Conservation (phyloP, 176 grass and related monocot genomes). For the maize (Zea mays) region DNA sequence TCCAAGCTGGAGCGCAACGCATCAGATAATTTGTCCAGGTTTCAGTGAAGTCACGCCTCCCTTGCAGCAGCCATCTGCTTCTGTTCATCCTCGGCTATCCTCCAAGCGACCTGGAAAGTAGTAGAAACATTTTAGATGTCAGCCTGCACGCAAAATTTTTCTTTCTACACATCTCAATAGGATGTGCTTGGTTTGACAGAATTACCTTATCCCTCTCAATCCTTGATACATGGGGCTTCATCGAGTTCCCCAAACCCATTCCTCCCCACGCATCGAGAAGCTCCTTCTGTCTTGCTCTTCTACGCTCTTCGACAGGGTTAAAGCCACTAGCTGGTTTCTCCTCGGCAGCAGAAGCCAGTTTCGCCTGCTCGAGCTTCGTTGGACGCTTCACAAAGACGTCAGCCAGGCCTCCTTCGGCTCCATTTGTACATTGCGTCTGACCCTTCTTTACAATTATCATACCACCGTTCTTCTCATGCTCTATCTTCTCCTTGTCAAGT, state of each 20-base stretch:
- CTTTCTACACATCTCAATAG: not conserved
- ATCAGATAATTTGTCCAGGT: not conserved
- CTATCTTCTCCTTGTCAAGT: conserved; percentile 64
- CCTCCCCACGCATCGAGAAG: conserved; percentile 79
- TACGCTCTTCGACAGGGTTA: conserved; percentile 43
- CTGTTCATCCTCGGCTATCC: conserved; percentile 63
- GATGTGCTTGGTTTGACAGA: not conserved
- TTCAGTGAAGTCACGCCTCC: not conserved
- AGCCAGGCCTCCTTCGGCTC: conserved; percentile 37
- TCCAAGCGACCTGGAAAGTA: conserved; percentile 68
- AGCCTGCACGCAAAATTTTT: not conserved
- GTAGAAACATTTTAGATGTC: conserved; percentile 22
- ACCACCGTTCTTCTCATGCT: conserved; percentile 22
- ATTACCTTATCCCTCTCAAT: conserved; percentile 85
- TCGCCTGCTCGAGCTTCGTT: conserved; percentile 57
- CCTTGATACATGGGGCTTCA: conserved; percentile 75
- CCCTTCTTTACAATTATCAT: conserved; percentile 26
- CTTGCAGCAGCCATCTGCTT: conserved; percentile 17
- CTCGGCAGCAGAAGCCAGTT: conserved; percentile 39
- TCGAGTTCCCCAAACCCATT: conserved; percentile 64
- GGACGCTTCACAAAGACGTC: conserved; percentile 60
- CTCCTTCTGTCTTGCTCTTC: conserved; percentile 69
- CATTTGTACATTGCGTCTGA: conserved; percentile 15
- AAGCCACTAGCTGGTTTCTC: conserved; percentile 33
- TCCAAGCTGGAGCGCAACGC: conserved; percentile 29